Evolutionary conservation across 1,284 basidiomycete genomes (phyloP).

Genomic region (Somion occarium): DNA sequence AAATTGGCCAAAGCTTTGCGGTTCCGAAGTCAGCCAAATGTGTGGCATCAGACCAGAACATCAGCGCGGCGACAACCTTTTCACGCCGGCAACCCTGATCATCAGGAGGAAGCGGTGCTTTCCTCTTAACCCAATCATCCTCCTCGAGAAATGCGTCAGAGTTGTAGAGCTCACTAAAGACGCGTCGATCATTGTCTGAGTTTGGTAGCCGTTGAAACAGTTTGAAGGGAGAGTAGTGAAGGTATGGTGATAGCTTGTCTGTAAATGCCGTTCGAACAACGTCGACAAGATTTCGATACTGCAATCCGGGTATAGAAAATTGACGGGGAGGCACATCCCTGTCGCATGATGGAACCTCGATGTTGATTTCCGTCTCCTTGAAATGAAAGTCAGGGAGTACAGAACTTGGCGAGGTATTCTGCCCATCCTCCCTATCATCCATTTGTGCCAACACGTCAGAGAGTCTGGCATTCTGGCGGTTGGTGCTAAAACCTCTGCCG

Average conservation of each 20-base stretch:
- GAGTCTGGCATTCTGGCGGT: constrained; percentile 9
- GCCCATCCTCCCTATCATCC: constrained; percentile 4
- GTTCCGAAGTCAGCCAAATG: constrained; percentile 16
- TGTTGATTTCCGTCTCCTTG: background rate
- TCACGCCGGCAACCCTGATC: constrained; percentile 8
- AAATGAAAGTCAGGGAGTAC: background rate
- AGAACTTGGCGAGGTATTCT: background rate
- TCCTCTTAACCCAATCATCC: constrained; percentile 10
- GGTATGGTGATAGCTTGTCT: background rate
- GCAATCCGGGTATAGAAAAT: background rate
- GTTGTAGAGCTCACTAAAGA: constrained; percentile 18
- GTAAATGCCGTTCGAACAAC: background rate
- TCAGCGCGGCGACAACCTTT: constrained; percentile 11
- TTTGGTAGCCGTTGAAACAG: background rate
- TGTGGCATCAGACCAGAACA: constrained; percentile 18
- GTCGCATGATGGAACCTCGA: background rate
- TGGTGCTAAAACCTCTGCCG: constrained; percentile 6
- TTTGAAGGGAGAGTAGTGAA: constrained; percentile 1
- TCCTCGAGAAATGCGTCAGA: constrained; percentile 17
- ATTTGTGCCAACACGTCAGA: background rate
- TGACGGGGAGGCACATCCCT: background rate
- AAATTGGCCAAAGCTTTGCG: constrained; percentile 20
- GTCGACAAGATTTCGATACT: background rate
- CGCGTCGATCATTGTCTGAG: constrained; percentile 3
- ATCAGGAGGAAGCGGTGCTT: constrained; percentile 8